Percentiles rank a stretch among this genome's conserved stretches.
Conservation (phyloP, 441 rosid genomes). For the Pelargonium fulgidum region DNA sequence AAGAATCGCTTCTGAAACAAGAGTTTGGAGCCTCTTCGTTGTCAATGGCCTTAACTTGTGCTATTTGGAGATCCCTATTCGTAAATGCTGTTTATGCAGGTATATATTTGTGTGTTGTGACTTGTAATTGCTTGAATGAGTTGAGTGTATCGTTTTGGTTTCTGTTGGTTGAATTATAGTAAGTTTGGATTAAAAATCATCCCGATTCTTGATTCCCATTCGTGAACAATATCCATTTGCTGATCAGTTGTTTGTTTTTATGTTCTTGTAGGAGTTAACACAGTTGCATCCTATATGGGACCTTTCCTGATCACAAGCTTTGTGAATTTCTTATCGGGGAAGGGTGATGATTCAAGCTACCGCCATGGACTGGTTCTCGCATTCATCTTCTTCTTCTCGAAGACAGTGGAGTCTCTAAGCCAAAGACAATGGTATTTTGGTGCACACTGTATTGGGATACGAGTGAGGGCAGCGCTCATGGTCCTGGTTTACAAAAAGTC, state of each 20-base stretch:
- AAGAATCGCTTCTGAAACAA: slow-evolving; percentile 38
- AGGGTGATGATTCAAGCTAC: slow-evolving; percentile 34
- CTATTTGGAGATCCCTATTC: slow-evolving; percentile 42
- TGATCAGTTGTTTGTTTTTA: slow-evolving; percentile 1
- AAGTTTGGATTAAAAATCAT: too few relatives aligned
- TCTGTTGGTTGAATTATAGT: too few relatives aligned
- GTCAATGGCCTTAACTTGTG: slow-evolving; percentile 33
- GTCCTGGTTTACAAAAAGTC: slow-evolving; percentile 51
- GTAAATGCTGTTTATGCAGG: slow-evolving; percentile 55
- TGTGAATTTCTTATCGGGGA: slow-evolving; percentile 42
- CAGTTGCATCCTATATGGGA: slow-evolving; percentile 54
- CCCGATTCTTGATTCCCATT: too few relatives aligned
- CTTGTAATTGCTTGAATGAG: slow-evolving; percentile 20
- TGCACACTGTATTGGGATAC: slow-evolving; percentile 32
- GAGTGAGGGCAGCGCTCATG: slow-evolving; percentile 46
- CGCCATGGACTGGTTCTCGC: slow-evolving; percentile 46
- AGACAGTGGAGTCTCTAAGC: slow-evolving; percentile 53
- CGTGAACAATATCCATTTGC: neutral
- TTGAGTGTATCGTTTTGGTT: neutral
- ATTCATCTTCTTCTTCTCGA: slow-evolving; percentile 46
- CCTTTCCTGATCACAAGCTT: slow-evolving; percentile 59
- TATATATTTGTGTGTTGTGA: slow-evolving; percentile 17
- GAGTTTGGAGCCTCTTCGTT: slow-evolving; percentile 30
- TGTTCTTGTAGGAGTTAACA: slow-evolving; percentile 40
- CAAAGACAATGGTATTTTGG: slow-evolving; percentile 73